These are phyloP conservation scores for Starmera amethionina DNA, from an alignment of 805 yeast genomes.

Conservation along the genomic window DNA sequence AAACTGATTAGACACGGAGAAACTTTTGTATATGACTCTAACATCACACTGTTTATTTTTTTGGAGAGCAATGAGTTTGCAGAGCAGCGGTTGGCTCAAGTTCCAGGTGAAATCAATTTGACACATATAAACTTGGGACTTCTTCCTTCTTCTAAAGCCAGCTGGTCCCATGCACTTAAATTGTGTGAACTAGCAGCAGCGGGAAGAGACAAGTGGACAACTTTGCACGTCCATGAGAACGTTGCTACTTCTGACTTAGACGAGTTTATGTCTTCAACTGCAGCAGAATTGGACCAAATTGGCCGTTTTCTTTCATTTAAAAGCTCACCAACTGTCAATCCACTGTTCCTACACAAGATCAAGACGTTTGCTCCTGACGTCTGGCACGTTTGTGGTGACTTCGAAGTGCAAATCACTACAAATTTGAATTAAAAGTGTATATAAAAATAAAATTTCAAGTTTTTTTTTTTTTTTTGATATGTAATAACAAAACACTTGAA, in stretches of 20 bases:
- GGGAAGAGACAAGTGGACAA: too few relatives aligned
- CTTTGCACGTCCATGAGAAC: slow-evolving; percentile 66
- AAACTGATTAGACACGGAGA: slow-evolving; percentile 25
- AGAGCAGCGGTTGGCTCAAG: slow-evolving; percentile 25
- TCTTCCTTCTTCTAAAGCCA: slow-evolving; percentile 56
- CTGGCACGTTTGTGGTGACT: slow-evolving; percentile 61
- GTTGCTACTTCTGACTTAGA: slow-evolving; percentile 36
- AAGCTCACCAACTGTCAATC: not conserved
- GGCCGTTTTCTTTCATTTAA: not conserved
- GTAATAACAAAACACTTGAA: not conserved
- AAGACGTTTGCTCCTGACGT: slow-evolving; percentile 86
- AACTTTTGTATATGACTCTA: slow-evolving; percentile 17
- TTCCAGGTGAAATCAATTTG: slow-evolving; percentile 13
- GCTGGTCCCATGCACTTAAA: slow-evolving; percentile 35
- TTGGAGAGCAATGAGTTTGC: slow-evolving; percentile 55
- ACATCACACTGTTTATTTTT: slow-evolving; percentile 31
- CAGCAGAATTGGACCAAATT: slow-evolving; percentile 1
- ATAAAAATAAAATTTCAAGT: not conserved
- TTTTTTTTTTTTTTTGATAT: not conserved
- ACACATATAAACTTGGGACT: slow-evolving; percentile 70
- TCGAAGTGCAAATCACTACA: not conserved
- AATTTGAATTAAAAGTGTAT: too few relatives aligned
- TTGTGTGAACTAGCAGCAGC: too few relatives aligned
- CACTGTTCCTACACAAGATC: slow-evolving; percentile 45
- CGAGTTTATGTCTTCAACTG: slow-evolving; percentile 2